Percentiles rank a stretch among this genome's conserved stretches.
Conservation (phyloP, 305 asterid species). For the Striga hermonthica region DNA sequence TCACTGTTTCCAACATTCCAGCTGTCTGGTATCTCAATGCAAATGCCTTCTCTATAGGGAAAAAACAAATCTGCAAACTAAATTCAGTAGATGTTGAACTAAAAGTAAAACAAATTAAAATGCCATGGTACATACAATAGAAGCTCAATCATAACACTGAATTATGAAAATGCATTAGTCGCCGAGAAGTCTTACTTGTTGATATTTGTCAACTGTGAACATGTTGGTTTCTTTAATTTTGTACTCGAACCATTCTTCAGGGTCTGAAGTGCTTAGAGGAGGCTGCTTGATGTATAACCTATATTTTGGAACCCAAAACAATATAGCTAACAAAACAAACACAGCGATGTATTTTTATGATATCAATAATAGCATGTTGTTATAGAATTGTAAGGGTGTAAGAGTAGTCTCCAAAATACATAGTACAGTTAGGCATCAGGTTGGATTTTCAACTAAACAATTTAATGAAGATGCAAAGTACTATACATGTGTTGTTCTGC, state of each 20-base stretch:
- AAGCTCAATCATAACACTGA: slow-evolving; percentile 17
- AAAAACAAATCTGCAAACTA: slow-evolving; percentile 92
- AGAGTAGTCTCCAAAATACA: too few relatives aligned
- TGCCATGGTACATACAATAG: slow-evolving; percentile 22
- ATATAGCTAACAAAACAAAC: slow-evolving; percentile 21
- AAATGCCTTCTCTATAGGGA: slow-evolving; percentile 82
- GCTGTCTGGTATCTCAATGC: slow-evolving; percentile 93
- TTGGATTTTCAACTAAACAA: slow-evolving; percentile 2
- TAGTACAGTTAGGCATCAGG: not conserved
- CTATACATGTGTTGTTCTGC: too few relatives aligned
- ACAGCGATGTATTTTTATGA: not conserved
- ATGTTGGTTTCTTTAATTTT: slow-evolving; percentile 91
- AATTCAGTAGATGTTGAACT: slow-evolving; percentile 46
- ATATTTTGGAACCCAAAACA: slow-evolving; percentile 25
- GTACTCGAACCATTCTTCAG: slow-evolving; percentile 88
- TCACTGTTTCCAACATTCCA: slow-evolving; percentile 90
- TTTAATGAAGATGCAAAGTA: not conserved
- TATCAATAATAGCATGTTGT: slow-evolving; percentile 6
- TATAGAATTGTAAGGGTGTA: not conserved
- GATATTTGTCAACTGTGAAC: slow-evolving; percentile 95
- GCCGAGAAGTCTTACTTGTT: slow-evolving; percentile 64
- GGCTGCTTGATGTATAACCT: slow-evolving; percentile 92
- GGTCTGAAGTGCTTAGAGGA: slow-evolving; percentile 42
- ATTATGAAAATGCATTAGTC: slow-evolving; percentile 15
- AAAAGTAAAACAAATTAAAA: slow-evolving; percentile 32